Evolutionary conservation across 2,329 filamentous ascomycete genomes (phyloP).

Genomic region (Colletotrichum sp.): DNA sequence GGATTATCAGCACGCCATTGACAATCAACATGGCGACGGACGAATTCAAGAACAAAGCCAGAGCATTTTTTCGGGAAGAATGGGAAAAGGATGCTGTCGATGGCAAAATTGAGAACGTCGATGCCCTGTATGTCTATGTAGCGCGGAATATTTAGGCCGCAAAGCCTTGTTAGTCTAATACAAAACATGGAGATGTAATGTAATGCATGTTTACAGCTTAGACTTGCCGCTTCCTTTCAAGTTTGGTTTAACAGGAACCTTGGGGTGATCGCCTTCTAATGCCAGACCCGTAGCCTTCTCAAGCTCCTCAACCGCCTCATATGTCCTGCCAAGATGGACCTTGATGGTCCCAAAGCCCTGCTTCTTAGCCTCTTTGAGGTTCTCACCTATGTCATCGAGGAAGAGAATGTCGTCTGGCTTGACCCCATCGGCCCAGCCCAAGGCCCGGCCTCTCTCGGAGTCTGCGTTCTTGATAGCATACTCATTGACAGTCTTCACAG

Average conservation of each 20-base stretch:
- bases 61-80: constrained; percentile 32
- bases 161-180: neutral
- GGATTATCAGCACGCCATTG: constrained; percentile 24
- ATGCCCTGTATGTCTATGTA: constrained; percentile 35
- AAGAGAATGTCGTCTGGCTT: constrained; percentile 77
- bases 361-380: constrained; percentile 79
- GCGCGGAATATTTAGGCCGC: constrained; percentile 20
- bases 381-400: constrained; percentile 93
- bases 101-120: constrained; percentile 30
- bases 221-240: constrained; percentile 38
- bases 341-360: constrained; percentile 85
- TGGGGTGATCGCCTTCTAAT: constrained; percentile 61
- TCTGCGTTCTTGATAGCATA: constrained; percentile 59
- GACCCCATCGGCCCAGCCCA: constrained; percentile 58
- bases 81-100: constrained; percentile 33
- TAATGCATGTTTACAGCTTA: constrained; percentile 42
- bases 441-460: constrained; percentile 38
- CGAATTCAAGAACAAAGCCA: constrained; percentile 27
- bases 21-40: constrained; percentile 22
- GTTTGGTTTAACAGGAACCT: constrained; percentile 49
- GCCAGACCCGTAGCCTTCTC: constrained; percentile 75
- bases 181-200: constrained; percentile 8
- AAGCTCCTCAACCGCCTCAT: constrained; percentile 81
- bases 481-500: constrained; percentile 69
- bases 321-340: constrained; percentile 78